Evolutionary conservation across 148 eudicot species (phyloP), one percentile per base, ranked within the genome.

Genomic region (Arctostaphylos glauca): DNA sequence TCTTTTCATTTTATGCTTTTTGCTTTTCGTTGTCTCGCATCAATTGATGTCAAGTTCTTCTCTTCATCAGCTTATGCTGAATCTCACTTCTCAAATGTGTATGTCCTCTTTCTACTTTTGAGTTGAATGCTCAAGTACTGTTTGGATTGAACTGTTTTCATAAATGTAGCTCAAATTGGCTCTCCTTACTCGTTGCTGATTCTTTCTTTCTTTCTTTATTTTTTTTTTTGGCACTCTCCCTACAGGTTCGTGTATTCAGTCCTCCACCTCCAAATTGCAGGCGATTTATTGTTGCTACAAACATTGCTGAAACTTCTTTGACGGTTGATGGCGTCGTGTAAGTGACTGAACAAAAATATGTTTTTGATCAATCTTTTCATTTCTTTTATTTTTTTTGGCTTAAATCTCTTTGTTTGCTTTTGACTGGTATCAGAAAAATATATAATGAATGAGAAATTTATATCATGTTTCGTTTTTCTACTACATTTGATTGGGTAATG

Each of bases 301-400:
- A 96, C 85, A 94, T 96, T 83, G 99, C 98, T 77, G 99, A 96
- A 84, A 96, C 99, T 81, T 96, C 99, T 84, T 87, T 96, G 91
- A 96, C 99, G 67, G 98, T 96, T 73, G 99, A 96, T 84, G 99
- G 99, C 71, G 99, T 96, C 58, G 99, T 94, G 93, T 93, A 92
- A 93, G 97, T 23, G 76, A 77, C 74, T 83, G 76, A 70, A 25
- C 78, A 55, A 44, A 64, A 79, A 55, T 79, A 54, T 59, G 6
- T 4, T 60, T 56, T 77, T 2, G 9, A 58, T 75, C 58, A 71
- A 49, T 81, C 3, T 43, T 38, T 68, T 68, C 62, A 68, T 80
- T 25, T 66, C 38, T 79, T 60, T 18, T 25, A 5, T 52, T 68
- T 54, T 47, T 44, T 23, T 62, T 49, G 2, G 12, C 58, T 6